These are phyloP conservation scores for Cercophora scortea DNA, from an alignment of 495 filamentous ascomycete genomes.

Conservation along the genomic window DNA sequence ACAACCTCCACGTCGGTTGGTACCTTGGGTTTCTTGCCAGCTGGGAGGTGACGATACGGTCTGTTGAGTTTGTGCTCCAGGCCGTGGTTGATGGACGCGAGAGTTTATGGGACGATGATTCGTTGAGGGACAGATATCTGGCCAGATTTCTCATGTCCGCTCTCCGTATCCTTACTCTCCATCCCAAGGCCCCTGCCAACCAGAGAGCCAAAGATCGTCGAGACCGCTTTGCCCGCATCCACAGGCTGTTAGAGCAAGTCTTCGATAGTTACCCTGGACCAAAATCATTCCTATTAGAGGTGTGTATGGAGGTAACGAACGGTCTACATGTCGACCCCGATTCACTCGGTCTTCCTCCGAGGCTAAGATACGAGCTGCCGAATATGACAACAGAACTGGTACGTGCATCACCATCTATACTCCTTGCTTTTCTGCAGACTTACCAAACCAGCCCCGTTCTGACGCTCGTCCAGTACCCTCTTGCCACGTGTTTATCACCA, in stretches of 20 bases:
- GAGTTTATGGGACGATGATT: constrained; percentile 19
- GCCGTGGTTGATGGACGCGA: constrained; percentile 24
- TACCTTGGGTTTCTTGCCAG: constrained; percentile 28
- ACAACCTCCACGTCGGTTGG: constrained; percentile 22
- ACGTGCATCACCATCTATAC: background rate
- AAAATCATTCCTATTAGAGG: constrained; percentile 24
- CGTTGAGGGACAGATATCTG: constrained; percentile 26
- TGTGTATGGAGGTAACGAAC: constrained; percentile 26
- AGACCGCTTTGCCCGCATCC: constrained; percentile 27
- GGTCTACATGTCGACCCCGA: constrained; percentile 23
- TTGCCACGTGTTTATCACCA: constrained; percentile 5
- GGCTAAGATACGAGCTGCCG: constrained; percentile 21
- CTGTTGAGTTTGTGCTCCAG: constrained; percentile 29
- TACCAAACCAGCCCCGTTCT: background rate
- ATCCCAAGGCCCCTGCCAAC: constrained; percentile 24
- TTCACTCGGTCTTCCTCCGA: constrained; percentile 19
- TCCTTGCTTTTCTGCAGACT: background rate
- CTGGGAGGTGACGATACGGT: constrained; percentile 29
- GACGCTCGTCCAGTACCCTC: constrained; percentile 10
- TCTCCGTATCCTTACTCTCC: constrained; percentile 26
- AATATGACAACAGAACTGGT: constrained; percentile 26
- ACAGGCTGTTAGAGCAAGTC: constrained; percentile 23
- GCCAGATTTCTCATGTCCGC: constrained; percentile 27
- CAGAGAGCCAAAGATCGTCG: constrained; percentile 17
- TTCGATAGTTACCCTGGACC: constrained; percentile 27